These are phyloP conservation scores for Zygoascus tannicola DNA, from an alignment of 805 yeast species.

Conservation along the genomic window DNA sequence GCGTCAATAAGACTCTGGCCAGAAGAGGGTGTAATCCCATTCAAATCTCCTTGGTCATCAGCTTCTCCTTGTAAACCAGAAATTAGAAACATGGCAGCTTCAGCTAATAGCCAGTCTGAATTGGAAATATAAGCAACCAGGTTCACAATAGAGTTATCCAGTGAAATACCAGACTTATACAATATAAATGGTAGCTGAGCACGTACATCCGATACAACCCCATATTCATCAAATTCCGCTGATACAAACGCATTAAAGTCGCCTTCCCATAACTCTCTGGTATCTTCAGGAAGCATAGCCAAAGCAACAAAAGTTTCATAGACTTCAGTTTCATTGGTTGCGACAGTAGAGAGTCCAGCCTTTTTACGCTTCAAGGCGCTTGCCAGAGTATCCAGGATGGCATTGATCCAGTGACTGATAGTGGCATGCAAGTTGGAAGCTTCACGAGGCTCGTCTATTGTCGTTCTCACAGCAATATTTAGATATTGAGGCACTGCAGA, in stretches of 20 bases:
- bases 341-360: neutral
- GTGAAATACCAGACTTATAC: neutral
- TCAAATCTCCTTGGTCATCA: neutral
- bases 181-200: neutral
- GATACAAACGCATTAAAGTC: neutral
- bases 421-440: slow-evolving; percentile 11
- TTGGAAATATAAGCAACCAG: neutral
- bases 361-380: neutral
- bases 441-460: slow-evolving; percentile 6
- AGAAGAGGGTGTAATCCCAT: neutral
- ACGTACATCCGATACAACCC: neutral
- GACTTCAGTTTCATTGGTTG: neutral
- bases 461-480: neutral
- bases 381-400: neutral
- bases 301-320: neutral
- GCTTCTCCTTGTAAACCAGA: neutral
- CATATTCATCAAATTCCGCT: neutral
- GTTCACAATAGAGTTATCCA: neutral
- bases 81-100: neutral
- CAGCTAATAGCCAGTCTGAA: neutral
- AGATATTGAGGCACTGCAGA: slow-evolving; percentile 1
- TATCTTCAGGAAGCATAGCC: neutral
- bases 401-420: neutral
- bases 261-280: neutral
- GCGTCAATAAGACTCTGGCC: neutral